phyloP scores from a whole-genome alignment of 345 rosid species.

The Populus deltoides region DNA sequence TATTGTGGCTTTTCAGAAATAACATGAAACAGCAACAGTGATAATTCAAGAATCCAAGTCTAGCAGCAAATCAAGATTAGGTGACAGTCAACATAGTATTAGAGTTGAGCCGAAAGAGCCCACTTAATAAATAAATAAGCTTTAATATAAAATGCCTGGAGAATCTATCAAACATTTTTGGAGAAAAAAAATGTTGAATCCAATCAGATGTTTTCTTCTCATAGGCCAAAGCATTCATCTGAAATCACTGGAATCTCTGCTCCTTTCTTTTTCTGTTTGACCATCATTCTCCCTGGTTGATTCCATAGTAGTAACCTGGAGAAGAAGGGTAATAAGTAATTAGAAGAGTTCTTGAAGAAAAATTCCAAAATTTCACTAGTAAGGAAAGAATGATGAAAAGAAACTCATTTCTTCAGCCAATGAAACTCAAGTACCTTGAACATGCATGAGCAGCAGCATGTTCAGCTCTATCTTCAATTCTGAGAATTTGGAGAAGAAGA shows the following conservation, averaged over 20 bases:
- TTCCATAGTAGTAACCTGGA: background rate
- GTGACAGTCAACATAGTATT: background rate
- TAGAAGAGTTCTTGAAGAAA: background rate
- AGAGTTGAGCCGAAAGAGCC: background rate
- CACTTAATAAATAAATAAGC: background rate
- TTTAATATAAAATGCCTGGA: background rate
- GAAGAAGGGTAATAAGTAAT: background rate
- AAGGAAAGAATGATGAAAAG: no score
- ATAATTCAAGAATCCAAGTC: background rate
- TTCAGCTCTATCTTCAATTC: slow-evolving; percentile 18
- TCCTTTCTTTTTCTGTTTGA: slow-evolving; percentile 4
- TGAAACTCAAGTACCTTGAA: slow-evolving; percentile 4
- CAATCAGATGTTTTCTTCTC: background rate
- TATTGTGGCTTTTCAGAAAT: background rate
- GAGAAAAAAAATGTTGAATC: background rate
- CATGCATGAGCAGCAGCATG: background rate
- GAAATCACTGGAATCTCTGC: slow-evolving; percentile 1
- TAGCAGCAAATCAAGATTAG: background rate
- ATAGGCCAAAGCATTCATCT: background rate
- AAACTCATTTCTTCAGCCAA: background rate
- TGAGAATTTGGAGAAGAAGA: slow-evolving; percentile 51
- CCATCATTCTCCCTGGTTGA: background rate
- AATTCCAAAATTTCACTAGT: background rate
- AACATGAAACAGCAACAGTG: background rate
- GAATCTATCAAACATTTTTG: background rate